Evolutionary conservation across 371 early-diverging fungal genomes (phyloP), one percentile per base, ranked within the genome.

Genomic region (Chytridiales sp.): DNA sequence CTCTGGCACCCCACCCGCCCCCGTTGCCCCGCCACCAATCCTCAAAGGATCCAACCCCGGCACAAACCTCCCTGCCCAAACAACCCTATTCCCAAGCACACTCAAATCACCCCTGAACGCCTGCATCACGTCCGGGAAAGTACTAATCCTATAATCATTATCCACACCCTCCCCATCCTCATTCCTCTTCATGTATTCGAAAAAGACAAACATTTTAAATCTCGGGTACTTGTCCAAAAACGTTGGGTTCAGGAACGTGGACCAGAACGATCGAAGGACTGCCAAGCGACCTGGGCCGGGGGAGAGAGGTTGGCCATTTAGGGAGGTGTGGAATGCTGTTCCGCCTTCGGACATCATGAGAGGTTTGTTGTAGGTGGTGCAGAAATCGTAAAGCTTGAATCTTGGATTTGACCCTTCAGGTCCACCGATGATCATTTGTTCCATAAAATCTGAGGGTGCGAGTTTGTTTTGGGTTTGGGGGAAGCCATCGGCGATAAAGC

Each of bases 301-400:
- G 29, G 62, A 15, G 27, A 68, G 27, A 2, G 59, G 8, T 6
- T 41, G 24, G 19, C 40, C 35, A 8, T 3, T 41, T 30, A 39
- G 32, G 29, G 15, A 3, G 27, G 35, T n/a, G 43, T 69, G 68
- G 42, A 69, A 73, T 17, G 69, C 69, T n/a, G 69, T 51, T 13
- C 62, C 73, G 4, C 65, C 56, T 59, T 72, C 64, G 53, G 60
- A 26, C 47, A 64, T 56, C 64, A 73, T 56, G 2, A 72, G 75
- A 29, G 66, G 68, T 24, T 65, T 61, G 44, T 53, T 35, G 21
- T 51, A 24, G 17, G 32, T 36, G 4, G 60, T 47, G 41, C 60
- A 75, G 47, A 32, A 43, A 0, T 42, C 41, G 61, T 72, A 70
- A 38, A 72, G 61, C 22, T 64, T 50, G 58, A 39, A 46, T 0